phyloP scores from a whole-genome alignment of 257 asterid genomes.

The Capsicum pubescens region DNA sequence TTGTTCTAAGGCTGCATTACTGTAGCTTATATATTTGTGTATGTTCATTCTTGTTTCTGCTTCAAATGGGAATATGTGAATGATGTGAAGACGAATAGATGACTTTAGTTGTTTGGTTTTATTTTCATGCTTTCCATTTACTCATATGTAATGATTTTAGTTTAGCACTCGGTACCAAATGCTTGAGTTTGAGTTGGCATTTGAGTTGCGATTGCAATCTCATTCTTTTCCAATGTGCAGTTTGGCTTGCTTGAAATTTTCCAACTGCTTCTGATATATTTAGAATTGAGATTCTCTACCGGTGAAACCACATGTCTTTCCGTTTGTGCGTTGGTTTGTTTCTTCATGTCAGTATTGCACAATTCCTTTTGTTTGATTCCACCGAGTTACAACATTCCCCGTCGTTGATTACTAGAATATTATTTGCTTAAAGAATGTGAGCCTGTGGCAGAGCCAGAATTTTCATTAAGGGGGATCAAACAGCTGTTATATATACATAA shows the following conservation, averaged over 20 bases:
- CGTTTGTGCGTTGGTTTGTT: neutral
- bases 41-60: neutral
- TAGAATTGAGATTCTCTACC: too few species aligned
- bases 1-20: neutral
- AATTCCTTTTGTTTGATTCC: neutral
- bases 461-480: too few species aligned
- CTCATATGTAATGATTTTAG: neutral
- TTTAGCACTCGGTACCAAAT: neutral
- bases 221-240: neutral
- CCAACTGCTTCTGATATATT: too few species aligned
- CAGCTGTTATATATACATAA: too few species aligned
- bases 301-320: neutral
- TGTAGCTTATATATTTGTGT: neutral
- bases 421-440: too few species aligned
- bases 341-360: neutral
- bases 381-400: neutral
- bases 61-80: neutral
- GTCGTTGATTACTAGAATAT: too few species aligned
- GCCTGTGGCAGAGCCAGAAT: too few species aligned
- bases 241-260: too few species aligned
- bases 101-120: too few species aligned
- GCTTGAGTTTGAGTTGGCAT: neutral
- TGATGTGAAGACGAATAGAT: neutral
- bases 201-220: neutral
- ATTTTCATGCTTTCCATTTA: neutral